Percentiles rank a stretch among this genome's conserved stretches.
These are phyloP conservation scores for Porphyrellus sp. DNA, from an alignment of 1,284 basidiomycete species.

Conservation along the genomic window DNA sequence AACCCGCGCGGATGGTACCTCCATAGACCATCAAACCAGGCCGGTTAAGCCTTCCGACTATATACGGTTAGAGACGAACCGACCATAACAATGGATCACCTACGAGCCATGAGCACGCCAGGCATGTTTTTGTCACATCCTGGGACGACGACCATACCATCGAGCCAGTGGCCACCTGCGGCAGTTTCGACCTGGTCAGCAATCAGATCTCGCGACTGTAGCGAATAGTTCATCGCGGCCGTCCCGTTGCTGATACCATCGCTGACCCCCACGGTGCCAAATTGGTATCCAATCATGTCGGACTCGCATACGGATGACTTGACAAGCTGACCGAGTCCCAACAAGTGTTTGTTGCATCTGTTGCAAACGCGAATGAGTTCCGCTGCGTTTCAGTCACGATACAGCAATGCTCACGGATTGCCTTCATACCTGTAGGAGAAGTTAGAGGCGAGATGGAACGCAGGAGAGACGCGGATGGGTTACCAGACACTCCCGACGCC, in stretches of 20 bases:
- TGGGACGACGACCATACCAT: slow-evolving; percentile 94
- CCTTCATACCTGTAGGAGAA: slow-evolving; percentile 72
- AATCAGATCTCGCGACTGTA: slow-evolving; percentile 95
- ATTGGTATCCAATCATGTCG: slow-evolving; percentile 91
- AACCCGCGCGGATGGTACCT: slow-evolving; percentile 88
- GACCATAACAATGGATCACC: slow-evolving; percentile 38
- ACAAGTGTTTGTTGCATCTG: slow-evolving; percentile 90
- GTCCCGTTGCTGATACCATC: slow-evolving; percentile 99
- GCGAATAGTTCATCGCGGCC: slow-evolving; percentile 87
- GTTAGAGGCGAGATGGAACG: slow-evolving; percentile 10
- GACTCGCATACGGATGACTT: slow-evolving; percentile 76
- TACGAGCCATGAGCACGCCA: slow-evolving; percentile 89
- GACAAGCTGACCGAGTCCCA: slow-evolving; percentile 84
- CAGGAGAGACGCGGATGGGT: slow-evolving; percentile 31
- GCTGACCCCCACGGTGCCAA: slow-evolving; percentile 95
- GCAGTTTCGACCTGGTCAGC: slow-evolving; percentile 96
- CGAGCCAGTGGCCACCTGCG: slow-evolving; percentile 97
- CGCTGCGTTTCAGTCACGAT: neutral
- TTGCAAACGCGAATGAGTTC: slow-evolving; percentile 3
- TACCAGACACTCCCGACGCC: slow-evolving; percentile 93
- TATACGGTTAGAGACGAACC: slow-evolving; percentile 25
- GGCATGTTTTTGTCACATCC: slow-evolving; percentile 99
- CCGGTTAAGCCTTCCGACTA: slow-evolving; percentile 89
- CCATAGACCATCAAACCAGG: slow-evolving; percentile 97
- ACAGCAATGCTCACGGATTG: slow-evolving; percentile 63